Evolutionary conservation across 176 grass and related monocot species (phyloP).

Genomic region (Lolium perenne): DNA sequence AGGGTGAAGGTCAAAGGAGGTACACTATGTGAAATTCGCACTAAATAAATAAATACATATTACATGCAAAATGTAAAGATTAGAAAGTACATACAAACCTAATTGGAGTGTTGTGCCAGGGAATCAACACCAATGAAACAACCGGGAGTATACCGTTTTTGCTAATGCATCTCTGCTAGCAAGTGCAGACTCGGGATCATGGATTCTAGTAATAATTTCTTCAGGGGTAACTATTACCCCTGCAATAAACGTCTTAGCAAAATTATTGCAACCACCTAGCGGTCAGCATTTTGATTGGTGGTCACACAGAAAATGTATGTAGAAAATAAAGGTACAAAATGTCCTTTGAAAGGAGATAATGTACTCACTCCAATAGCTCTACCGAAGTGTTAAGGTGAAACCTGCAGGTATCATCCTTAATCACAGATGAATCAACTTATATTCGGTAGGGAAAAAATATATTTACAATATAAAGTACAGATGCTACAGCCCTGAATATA

Average conservation of each 20-base stretch:
- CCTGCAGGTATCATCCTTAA: conserved; percentile 64
- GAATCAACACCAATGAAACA: conserved; percentile 80
- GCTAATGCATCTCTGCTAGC: conserved; percentile 85
- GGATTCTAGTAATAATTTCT: conserved; percentile 92
- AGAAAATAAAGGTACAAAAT: neutral
- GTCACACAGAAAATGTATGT: neutral
- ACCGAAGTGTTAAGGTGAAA: conserved; percentile 59
- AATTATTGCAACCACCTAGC: conserved; percentile 60
- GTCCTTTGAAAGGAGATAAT: conserved; percentile 17
- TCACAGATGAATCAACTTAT: conserved; percentile 39
- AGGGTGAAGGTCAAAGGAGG: too few species aligned
- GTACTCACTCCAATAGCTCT: too few species aligned
- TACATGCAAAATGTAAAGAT: neutral
- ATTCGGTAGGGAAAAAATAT: too few species aligned
- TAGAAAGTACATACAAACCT: conserved; percentile 10
- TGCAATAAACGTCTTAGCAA: conserved; percentile 83
- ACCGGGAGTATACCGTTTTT: conserved; percentile 82
- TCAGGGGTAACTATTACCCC: conserved; percentile 91
- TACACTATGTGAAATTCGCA: too few species aligned
- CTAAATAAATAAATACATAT: too few species aligned
- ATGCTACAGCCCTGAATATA: too few species aligned
- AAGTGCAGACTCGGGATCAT: conserved; percentile 85
- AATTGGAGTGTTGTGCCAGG: neutral
- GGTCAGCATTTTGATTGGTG: conserved; percentile 25
- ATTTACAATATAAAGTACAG: too few species aligned